Evolutionary conservation across 768 basidiomycete genomes (phyloP).

Genomic region (Leccinum boreale): DNA sequence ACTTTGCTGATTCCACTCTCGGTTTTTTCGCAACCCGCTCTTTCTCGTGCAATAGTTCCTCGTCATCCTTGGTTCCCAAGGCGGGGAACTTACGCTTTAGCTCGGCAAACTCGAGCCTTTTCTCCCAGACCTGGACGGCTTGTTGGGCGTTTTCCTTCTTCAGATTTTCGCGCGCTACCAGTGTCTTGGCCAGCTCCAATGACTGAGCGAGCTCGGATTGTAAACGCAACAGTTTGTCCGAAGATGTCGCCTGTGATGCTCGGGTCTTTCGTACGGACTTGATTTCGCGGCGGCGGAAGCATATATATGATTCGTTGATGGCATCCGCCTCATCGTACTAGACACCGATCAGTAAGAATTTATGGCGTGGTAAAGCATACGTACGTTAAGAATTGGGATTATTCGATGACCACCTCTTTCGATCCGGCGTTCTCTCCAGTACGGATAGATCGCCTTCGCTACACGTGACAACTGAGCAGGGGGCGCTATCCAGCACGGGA

Average conservation of each 20-base stretch:
- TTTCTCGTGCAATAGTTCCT: constrained; percentile 71
- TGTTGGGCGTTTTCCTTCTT: constrained; percentile 67
- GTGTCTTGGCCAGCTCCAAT: constrained; percentile 65
- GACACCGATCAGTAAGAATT: background rate
- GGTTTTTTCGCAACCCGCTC: constrained; percentile 60
- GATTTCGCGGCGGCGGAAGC: constrained; percentile 93
- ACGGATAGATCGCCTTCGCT: constrained; percentile 74
- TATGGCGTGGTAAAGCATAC: constrained; percentile 21
- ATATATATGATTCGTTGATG: constrained; percentile 90
- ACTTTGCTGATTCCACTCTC: constrained; percentile 33
- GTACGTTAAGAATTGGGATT: constrained; percentile 84
- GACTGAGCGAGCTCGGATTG: constrained; percentile 72
- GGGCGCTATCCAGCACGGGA: constrained; percentile 68
- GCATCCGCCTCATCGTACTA: constrained; percentile 89
- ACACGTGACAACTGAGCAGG: constrained; percentile 61
- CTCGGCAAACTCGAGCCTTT: constrained; percentile 68
- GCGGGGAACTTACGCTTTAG: constrained; percentile 73
- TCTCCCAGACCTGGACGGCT: constrained; percentile 72
- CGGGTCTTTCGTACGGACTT: constrained; percentile 94
- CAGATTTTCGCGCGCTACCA: constrained; percentile 68
- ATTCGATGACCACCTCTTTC: constrained; percentile 81
- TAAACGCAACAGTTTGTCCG: constrained; percentile 84
- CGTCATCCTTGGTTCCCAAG: constrained; percentile 62
- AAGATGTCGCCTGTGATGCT: constrained; percentile 82
- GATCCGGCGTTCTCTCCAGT: constrained; percentile 85